Conservation (phyloP, 495 filamentous ascomycete genomes). For the Xylaria longipes region DNA sequence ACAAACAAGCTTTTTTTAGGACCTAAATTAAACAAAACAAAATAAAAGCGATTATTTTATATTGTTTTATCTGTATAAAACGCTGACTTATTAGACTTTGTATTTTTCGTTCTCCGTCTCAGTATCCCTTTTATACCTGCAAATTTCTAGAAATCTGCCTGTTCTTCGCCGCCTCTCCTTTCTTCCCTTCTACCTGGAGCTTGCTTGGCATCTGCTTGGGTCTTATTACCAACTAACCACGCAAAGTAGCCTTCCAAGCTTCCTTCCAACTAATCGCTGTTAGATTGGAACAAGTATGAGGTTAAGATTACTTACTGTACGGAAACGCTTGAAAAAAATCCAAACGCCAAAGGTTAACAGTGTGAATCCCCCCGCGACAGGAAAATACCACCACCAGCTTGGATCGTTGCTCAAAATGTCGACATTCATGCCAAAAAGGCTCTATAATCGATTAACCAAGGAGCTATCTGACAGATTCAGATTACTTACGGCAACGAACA, state of each 20-base stretch:
- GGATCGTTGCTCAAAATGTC: not conserved
- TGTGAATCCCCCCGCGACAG: not conserved
- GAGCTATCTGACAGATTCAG: no score
- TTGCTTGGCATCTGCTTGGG: not conserved
- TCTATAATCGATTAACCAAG: not conserved
- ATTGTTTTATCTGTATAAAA: no score
- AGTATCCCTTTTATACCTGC: not conserved
- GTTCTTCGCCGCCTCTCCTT: not conserved
- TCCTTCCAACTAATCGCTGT: not conserved
- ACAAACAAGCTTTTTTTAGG: no score
- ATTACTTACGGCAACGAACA: not conserved
- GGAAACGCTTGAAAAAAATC: not conserved
- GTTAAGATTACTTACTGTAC: not conserved
- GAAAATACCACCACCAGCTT: slow-evolving; percentile 14
- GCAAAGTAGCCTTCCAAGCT: not conserved
- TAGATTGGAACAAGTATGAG: not conserved
- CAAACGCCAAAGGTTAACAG: slow-evolving; percentile 7
- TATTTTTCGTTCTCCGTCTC: not conserved
- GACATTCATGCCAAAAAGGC: slow-evolving; percentile 15
- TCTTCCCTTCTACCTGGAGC: not conserved
- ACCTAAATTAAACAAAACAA: no score
- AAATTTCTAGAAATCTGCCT: not conserved
- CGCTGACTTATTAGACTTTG: slow-evolving; percentile 36
- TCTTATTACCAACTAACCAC: not conserved
- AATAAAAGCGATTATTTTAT: no score